Base-by-base conservation (phyloP, 805 yeast genomes). In the Nakazawaea siamensis region DNA sequence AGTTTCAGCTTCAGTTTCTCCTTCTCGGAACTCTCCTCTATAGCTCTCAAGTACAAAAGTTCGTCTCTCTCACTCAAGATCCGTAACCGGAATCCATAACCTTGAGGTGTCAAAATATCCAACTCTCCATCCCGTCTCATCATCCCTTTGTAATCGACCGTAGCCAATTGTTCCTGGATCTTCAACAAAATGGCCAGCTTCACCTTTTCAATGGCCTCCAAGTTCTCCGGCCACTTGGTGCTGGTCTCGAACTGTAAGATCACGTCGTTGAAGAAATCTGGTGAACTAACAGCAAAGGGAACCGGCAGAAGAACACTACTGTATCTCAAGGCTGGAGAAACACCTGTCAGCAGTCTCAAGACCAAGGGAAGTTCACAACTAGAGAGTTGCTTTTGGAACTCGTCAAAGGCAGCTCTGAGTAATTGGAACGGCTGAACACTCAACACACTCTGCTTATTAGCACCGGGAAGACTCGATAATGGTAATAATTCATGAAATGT, bases 141-240 rank as follows among this genome's bases (percentile, higher is more conserved):
- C 45, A 66, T 73, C 2, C 81, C 62, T 31, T 60, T 62, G 51
- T 81, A 83, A 13, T 58, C 58, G 10, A 77, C 66, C 34, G 73
- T 73, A 38, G 64, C 61, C 32, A 68, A 43, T 5, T 54, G 43
- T 25, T 68, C 72, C 40, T 55, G 45, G 16, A 88, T 72, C 46
- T 81, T 81, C 35, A 92, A 54, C 47, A 90, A 60, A 46, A 92
- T 85, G 6, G 97, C 97, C 21, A 94, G 74, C 51, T 92, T 92
- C 12, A 95, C 81, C 49, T 81, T 79, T 54, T 92, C 97, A 36
- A 87, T 60, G 2, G 96, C 87, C 26, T 67, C 60, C 5, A 86
- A 54, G 53, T 92, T 96, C 55, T 84, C 94, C 2, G 99, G 99
- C 99, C 99, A 92, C 54, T 77, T 76, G n/a, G 73, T 68, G 2